phyloP scores from a whole-genome alignment of 1,139 yeast genomes.

The Pneumocystis canis region DNA sequence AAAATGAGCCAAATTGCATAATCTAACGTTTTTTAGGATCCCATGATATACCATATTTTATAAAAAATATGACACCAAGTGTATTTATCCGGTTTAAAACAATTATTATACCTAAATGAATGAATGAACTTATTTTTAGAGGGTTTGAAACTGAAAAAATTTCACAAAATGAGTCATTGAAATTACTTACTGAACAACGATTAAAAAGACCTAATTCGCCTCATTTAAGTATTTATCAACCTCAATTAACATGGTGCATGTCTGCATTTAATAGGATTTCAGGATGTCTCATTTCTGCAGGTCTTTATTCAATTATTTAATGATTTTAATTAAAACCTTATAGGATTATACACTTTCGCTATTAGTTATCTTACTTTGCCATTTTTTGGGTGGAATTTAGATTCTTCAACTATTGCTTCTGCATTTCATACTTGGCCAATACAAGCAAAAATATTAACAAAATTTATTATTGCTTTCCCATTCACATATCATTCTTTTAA shows the following conservation, averaged over 20 bases:
- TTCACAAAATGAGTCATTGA: conserved; percentile 37
- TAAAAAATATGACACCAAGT: background rate
- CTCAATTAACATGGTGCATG: conserved; percentile 70
- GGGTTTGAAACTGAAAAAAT: background rate
- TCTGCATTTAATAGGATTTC: conserved; percentile 78
- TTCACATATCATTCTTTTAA: conserved; percentile 75
- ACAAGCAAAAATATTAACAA: conserved; percentile 44
- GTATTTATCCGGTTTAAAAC: background rate
- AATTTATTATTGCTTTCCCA: conserved; percentile 63
- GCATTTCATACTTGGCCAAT: conserved; percentile 40
- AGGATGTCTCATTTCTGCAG: conserved; percentile 69
- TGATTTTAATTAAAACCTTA: conserved; percentile 17
- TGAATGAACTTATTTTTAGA: background rate
- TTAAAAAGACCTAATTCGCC: conserved; percentile 83
- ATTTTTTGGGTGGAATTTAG: conserved; percentile 43
- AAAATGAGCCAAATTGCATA: background rate
- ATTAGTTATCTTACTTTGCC: conserved; percentile 61
- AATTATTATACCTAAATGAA: background rate
- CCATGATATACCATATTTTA: background rate
- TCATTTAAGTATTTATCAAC: conserved; percentile 74
- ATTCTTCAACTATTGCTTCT: conserved; percentile 44
- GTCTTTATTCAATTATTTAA: conserved; percentile 16
- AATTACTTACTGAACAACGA: conserved; percentile 67
- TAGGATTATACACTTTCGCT: conserved; percentile 55
- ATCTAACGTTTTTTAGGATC: background rate